Conservation (phyloP, 371 early-diverging fungal species). For the Chytridium lagenaria region DNA sequence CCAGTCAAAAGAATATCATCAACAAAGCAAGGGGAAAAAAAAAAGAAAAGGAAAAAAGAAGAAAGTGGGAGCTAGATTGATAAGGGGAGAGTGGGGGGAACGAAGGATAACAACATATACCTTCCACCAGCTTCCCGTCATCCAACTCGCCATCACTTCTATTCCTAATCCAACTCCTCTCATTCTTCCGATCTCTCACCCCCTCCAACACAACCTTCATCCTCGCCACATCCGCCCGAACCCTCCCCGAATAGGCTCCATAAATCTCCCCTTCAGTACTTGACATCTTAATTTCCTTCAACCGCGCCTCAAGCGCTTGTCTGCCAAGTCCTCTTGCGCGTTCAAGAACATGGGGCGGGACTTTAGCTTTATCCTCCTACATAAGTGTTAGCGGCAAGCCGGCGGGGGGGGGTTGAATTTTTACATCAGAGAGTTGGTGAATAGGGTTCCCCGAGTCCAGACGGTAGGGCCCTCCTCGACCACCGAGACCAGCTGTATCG, state of each 20-base stretch:
- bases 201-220: conserved; percentile 78
- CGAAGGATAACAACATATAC: conserved; percentile 1
- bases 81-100: not conserved
- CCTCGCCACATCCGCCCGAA: conserved; percentile 65
- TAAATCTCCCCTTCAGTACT: conserved; percentile 62
- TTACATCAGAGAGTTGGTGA: conserved; percentile 34
- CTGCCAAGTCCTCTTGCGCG: conserved; percentile 62
- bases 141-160: conserved; percentile 84
- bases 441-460: conserved; percentile 34
- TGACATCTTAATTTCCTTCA: conserved; percentile 72
- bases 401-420: conserved; percentile 58
- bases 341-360: conserved; percentile 58
- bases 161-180: conserved; percentile 83
- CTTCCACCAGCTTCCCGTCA: conserved; percentile 69
- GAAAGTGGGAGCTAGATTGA: too few species aligned
- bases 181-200: conserved; percentile 79
- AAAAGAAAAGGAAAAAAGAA: not conserved
- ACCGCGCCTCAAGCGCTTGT: conserved; percentile 40
- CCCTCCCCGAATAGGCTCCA: conserved; percentile 32
- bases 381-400: conserved; percentile 34
- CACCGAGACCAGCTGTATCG: conserved; percentile 41
- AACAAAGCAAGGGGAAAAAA: not conserved
- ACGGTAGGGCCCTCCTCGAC: conserved; percentile 39
- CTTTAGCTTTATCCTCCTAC: conserved; percentile 56
- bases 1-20: conserved; percentile 18